phyloP scores from a whole-genome alignment of 2,329 filamentous ascomycete species.

The Trichoderma atrobrunneum region DNA sequence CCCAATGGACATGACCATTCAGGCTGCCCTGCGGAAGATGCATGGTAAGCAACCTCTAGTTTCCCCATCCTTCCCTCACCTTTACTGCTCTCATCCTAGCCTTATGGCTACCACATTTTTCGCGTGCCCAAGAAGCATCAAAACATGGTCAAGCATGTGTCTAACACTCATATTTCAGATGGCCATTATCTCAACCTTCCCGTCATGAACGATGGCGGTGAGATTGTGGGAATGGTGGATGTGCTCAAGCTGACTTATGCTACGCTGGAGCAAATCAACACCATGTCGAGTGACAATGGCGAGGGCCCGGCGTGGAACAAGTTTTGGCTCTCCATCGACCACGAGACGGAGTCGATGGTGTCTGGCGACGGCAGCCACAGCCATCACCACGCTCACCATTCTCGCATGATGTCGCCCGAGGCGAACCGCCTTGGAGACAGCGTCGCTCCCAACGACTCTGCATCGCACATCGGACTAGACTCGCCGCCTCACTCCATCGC shows the following conservation, averaged over 20 bases:
- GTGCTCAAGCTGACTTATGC: slow-evolving; percentile 98
- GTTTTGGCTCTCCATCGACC: slow-evolving; percentile 95
- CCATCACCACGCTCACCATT: slow-evolving; percentile 61
- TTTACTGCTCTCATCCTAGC: not conserved
- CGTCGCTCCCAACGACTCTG: slow-evolving; percentile 88
- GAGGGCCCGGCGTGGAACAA: slow-evolving; percentile 99
- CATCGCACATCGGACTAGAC: slow-evolving; percentile 83
- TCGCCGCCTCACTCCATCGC: slow-evolving; percentile 68
- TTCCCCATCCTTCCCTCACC: not conserved
- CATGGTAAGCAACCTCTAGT: slow-evolving; percentile 64
- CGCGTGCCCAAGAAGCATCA: not conserved
- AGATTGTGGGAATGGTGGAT: slow-evolving; percentile 99
- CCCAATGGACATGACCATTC: slow-evolving; percentile 98
- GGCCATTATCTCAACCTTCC: slow-evolving; percentile 97
- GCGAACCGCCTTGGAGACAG: slow-evolving; percentile 73
- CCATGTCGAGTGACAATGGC: slow-evolving; percentile 81
- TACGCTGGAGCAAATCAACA: slow-evolving; percentile 95
- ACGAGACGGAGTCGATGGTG: slow-evolving; percentile 93
- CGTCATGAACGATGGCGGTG: slow-evolving; percentile 95
- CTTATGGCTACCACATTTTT: not conserved
- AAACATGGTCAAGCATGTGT: slow-evolving; percentile 15
- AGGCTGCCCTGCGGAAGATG: slow-evolving; percentile 97
- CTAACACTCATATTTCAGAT: slow-evolving; percentile 52
- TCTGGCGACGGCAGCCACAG: slow-evolving; percentile 81
- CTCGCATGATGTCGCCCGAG: slow-evolving; percentile 79